phyloP scores from a whole-genome alignment of 2,329 filamentous ascomycete genomes.

The Conoideocrella luteorostrata region DNA sequence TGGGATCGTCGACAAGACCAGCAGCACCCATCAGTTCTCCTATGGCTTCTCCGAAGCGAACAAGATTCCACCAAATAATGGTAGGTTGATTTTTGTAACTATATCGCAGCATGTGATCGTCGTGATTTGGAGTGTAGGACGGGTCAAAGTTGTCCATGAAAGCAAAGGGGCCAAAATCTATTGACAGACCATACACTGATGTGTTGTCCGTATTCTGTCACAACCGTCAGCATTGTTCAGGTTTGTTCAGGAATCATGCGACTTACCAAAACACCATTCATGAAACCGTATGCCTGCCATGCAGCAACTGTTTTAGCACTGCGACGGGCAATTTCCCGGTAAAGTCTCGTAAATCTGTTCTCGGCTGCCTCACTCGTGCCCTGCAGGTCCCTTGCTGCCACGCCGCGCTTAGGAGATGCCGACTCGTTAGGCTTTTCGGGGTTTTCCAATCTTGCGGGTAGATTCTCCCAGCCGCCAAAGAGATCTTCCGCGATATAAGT shows the following conservation, averaged over 20 bases:
- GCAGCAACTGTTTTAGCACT: slow-evolving; percentile 85
- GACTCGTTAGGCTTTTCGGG: slow-evolving; percentile 40
- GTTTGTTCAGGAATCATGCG: not conserved
- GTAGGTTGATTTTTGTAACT: slow-evolving; percentile 90
- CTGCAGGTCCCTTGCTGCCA: slow-evolving; percentile 55
- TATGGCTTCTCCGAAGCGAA: slow-evolving; percentile 80
- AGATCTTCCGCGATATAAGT: slow-evolving; percentile 85
- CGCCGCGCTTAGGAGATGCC: slow-evolving; percentile 39
- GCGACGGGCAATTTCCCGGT: slow-evolving; percentile 76
- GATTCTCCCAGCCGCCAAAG: slow-evolving; percentile 77
- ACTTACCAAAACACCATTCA: slow-evolving; percentile 77
- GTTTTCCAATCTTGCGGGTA: slow-evolving; percentile 56
- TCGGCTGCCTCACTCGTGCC: slow-evolving; percentile 63
- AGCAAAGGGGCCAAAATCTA: slow-evolving; percentile 95
- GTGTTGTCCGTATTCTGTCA: slow-evolving; percentile 87
- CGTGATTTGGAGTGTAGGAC: slow-evolving; percentile 91
- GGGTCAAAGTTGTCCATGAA: slow-evolving; percentile 98
- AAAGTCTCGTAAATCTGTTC: slow-evolving; percentile 82
- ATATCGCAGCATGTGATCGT: slow-evolving; percentile 82
- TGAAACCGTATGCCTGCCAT: slow-evolving; percentile 99
- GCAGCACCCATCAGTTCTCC: slow-evolving; percentile 84
- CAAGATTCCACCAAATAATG: slow-evolving; percentile 98
- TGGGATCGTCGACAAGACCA: slow-evolving; percentile 59
- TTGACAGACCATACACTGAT: slow-evolving; percentile 77
- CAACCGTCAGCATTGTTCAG: slow-evolving; percentile 13